phyloP scores from a whole-genome alignment of 495 filamentous ascomycete genomes.

The Aspergillus steynii region DNA sequence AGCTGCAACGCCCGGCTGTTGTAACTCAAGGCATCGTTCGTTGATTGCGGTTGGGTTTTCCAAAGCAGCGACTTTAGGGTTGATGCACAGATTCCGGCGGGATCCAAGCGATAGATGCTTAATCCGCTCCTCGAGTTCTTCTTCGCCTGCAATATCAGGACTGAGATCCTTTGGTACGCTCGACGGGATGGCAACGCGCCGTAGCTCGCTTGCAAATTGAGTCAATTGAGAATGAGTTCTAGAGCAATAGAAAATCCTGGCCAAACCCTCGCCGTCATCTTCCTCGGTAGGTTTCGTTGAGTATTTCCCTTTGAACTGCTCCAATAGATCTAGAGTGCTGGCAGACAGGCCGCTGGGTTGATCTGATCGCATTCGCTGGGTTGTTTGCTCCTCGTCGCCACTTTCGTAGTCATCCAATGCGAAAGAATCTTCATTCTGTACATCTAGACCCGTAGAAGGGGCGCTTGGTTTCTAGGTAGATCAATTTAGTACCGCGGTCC shows the following conservation, averaged over 20 bases:
- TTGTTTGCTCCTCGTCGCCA: slow-evolving; percentile 47
- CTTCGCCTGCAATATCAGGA: slow-evolving; percentile 23
- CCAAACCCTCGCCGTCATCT: slow-evolving; percentile 54
- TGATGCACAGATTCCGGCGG: slow-evolving; percentile 91
- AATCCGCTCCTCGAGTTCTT: slow-evolving; percentile 57
- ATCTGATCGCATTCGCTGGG: slow-evolving; percentile 16
- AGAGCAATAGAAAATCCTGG: slow-evolving; percentile 92
- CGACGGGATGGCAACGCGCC: slow-evolving; percentile 76
- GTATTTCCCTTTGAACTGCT: slow-evolving; percentile 38
- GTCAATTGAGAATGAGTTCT: slow-evolving; percentile 92
- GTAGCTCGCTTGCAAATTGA: slow-evolving; percentile 89
- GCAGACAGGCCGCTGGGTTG: slow-evolving; percentile 41
- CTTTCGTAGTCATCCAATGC: slow-evolving; percentile 80
- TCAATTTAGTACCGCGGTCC: slow-evolving; percentile 8
- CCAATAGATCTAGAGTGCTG: slow-evolving; percentile 43
- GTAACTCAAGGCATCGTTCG: slow-evolving; percentile 89
- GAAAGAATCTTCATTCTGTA: slow-evolving; percentile 70
- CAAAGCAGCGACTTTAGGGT: slow-evolving; percentile 72
- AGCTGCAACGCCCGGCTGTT: slow-evolving; percentile 67
- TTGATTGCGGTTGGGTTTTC: slow-evolving; percentile 82
- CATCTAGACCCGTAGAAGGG: slow-evolving; percentile 26
- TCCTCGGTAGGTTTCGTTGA: slow-evolving; percentile 41
- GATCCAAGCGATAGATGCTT: slow-evolving; percentile 91
- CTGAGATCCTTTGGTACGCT: slow-evolving; percentile 42
- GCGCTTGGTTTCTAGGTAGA: slow-evolving; percentile 33